Base-by-base conservation (phyloP, 441 rosid species). In the Jatropha podagrica region DNA sequence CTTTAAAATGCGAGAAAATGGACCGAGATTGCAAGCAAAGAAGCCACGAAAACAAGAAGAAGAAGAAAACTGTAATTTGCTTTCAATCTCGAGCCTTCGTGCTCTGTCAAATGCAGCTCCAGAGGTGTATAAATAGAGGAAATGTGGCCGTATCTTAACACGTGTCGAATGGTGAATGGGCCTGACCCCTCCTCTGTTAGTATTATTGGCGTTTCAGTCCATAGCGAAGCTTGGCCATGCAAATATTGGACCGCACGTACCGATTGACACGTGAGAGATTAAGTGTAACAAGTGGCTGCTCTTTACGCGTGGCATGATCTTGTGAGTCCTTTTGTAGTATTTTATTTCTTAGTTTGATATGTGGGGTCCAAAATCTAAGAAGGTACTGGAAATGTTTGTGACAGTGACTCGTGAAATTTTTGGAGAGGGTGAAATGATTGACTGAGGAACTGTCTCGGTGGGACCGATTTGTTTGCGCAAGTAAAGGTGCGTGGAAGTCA, bases 121-220 rank as follows among this genome's bases (percentile, higher is more conserved):
- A 10, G 52, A 2, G 18, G 64, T 62, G 75, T 17, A 79, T 85
- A 72, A 74, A 87, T 81, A 83, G 80, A 75, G 40, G 70, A 42
- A 56, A 44, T 40, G 71, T n/a, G 20, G 37, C 0, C 4, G 0
- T 0, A 1, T 5, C 0, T 0, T 0, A 1, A 71, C 80, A 72
- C 87, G 86, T 82, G 90, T 79, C 68, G 38, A 0, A 0, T 2
- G 0, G 37, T 73, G 52, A 80, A 42, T 81, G 85, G 80, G 20
- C 20, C 14, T 73, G 79, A 6, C 75, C 77, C 81, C 26, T 10
- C 18, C 2, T 2, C 0, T 2, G 37, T 10, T 51, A 11, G 12
- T 55, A 68, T 76, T 44, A 74, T 76, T 79, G 79, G 18, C 15
- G 17, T 55, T 13, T 41, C 27, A 46, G 70, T 38, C 69, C 37